phyloP scores from a whole-genome alignment of 2,329 filamentous ascomycete species.

The Fusarium sp. region DNA sequence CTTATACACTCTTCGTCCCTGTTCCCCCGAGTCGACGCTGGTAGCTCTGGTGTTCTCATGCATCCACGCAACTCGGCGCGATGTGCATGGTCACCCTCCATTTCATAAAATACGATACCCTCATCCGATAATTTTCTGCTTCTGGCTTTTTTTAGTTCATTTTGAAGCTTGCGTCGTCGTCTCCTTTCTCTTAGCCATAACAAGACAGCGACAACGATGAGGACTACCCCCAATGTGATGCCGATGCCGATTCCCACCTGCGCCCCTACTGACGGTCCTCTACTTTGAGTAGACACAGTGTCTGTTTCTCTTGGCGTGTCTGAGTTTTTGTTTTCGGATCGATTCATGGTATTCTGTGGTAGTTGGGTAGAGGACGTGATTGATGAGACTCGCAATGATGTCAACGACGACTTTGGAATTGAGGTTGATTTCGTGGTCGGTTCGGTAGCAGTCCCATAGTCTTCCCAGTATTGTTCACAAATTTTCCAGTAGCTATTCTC shows the following conservation, averaged over 20 bases:
- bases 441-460: slow-evolving; percentile 38
- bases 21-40: not conserved
- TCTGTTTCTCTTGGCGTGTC: slow-evolving; percentile 12
- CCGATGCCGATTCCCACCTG: slow-evolving; percentile 37
- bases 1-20: not conserved
- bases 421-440: slow-evolving; percentile 27
- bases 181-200: slow-evolving; percentile 39
- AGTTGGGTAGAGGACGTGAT: not conserved
- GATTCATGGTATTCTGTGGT: not conserved
- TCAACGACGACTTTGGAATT: slow-evolving; percentile 1
- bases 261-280: slow-evolving; percentile 23
- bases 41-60: slow-evolving; percentile 37
- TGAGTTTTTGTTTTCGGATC: slow-evolving; percentile 2
- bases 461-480: slow-evolving; percentile 42
- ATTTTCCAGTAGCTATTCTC: slow-evolving; percentile 44
- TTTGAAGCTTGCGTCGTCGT: slow-evolving; percentile 25
- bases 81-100: slow-evolving; percentile 38
- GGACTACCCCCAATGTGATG: slow-evolving; percentile 22
- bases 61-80: slow-evolving; percentile 33
- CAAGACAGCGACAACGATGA: slow-evolving; percentile 26
- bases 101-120: slow-evolving; percentile 20
- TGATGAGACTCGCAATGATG: not conserved
- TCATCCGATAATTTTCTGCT: not conserved
- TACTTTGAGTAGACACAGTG: not conserved
- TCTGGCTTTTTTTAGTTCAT: slow-evolving; percentile 17